Evolutionary conservation across 2,329 filamentous ascomycete species (phyloP), one percentile per base, ranked within the genome.

Genomic region (Calonectria pseudoreteaudii): DNA sequence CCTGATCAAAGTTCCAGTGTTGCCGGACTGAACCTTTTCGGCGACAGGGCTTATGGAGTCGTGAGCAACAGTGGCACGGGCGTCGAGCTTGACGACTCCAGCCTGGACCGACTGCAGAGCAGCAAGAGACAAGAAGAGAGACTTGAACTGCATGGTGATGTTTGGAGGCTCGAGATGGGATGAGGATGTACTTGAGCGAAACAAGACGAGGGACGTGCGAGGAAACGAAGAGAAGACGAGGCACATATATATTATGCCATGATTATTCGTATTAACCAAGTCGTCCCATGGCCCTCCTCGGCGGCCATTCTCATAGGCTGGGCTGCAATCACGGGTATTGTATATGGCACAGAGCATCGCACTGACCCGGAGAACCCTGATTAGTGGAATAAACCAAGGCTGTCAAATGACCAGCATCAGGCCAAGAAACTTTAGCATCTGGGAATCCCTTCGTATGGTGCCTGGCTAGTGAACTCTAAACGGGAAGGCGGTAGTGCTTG

Each of bases 11-110:
- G 68, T 64, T 36, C 81, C 80, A 14, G 76, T 72, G 6, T 73
- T 58, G 34, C 81, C 81, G 8, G 69, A 49, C 38, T 80, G 81
- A 11, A 82, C 78, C 1, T 77, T 77, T 67, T 82, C 76, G 9
- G 70, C 30, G 26, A 83, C 76, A 34, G 80, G 78, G 41, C 78
- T 77, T 10, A 83, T 75, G 18, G 78, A 76, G 36, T 81, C 78
- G 60, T 83, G 80, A 52, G 2, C 30, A 23, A 83, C 80, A 28
- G 77, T 75, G 18, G 71, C 80, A 11, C 77, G 75, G 14, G 66
- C 26, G 1, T 3, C 23, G 18, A 62, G 56, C 56, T 62, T 62
- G 66, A 41, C 67, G 47, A n/a, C 52, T n/a, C 53, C 62, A 31
- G 30, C 50, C 18, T 49, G 60, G 41, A 65, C 68, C 26, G 44